Evolutionary conservation across 75 land plant species (phyloP).

Genomic region (Selaginella moellendorffii): DNA sequence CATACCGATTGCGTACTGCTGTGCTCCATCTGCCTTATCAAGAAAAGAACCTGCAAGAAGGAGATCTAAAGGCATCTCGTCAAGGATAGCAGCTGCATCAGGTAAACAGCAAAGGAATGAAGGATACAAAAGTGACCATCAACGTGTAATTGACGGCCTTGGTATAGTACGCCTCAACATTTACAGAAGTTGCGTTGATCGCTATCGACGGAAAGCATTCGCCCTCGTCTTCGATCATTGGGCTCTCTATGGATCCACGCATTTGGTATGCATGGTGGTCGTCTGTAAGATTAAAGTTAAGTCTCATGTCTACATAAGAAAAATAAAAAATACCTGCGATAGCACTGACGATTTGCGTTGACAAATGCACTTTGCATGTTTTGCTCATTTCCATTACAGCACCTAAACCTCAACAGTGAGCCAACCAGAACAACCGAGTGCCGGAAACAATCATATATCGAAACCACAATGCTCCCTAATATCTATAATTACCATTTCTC

Average conservation of each 20-base stretch:
- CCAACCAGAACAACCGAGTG: conserved; percentile 2
- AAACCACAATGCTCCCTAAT: conserved; percentile 1
- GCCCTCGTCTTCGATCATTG: conserved; percentile 60
- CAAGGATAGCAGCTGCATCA: neutral
- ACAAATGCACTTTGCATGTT: neutral
- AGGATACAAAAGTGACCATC: conserved; percentile 99
- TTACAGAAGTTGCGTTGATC: conserved; percentile 85
- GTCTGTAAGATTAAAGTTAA: neutral
- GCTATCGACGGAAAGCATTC: conserved; percentile 74
- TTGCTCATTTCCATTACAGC: neutral
- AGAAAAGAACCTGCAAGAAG: conserved; percentile 78
- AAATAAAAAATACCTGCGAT: neutral
- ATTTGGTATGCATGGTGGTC: conserved; percentile 53
- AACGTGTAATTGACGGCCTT: conserved; percentile 96
- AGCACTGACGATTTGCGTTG: neutral
- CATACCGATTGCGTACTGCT: conserved; percentile 98
- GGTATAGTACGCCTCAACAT: conserved; percentile 82
- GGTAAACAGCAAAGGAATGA: no score
- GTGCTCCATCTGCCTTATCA: conserved; percentile 97
- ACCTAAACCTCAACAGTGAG: neutral
- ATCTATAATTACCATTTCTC: conserved; percentile 35
- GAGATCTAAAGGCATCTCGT: conserved; percentile 66
- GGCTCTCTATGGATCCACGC: conserved; percentile 80
- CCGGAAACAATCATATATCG: conserved; percentile 30
- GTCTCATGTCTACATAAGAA: neutral